Percentiles rank a stretch among this genome's conserved stretches.
Evolutionary conservation across 2,329 filamentous ascomycete genomes (phyloP).

Genomic region (Fusarium luffae): DNA sequence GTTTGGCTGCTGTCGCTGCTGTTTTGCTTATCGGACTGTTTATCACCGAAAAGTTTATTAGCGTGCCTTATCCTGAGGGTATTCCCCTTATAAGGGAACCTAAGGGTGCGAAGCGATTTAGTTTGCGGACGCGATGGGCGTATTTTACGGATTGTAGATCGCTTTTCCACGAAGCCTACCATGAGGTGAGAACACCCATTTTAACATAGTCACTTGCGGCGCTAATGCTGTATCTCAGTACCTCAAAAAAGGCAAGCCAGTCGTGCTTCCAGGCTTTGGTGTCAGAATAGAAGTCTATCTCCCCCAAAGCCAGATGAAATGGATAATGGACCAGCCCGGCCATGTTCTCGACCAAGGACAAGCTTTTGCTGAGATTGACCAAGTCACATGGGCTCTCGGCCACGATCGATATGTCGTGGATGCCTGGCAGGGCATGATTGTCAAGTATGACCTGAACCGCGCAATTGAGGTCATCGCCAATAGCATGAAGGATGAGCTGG

Average conservation of each 20-base stretch:
- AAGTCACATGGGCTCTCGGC: conserved; percentile 53
- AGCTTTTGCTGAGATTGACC: conserved; percentile 54
- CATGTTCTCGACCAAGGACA: conserved; percentile 48
- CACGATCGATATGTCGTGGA: conserved; percentile 50
- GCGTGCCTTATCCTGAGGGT: conserved; percentile 41
- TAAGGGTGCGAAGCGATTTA: conserved; percentile 43
- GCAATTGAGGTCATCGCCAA: conserved; percentile 50
- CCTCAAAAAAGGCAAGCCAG: conserved; percentile 54
- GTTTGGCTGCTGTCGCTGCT: conserved; percentile 2
- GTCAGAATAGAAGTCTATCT: conserved; percentile 56
- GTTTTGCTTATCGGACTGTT: conserved; percentile 11
- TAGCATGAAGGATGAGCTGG: conserved; percentile 51
- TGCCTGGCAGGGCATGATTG: conserved; percentile 50
- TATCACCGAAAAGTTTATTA: conserved; percentile 35
- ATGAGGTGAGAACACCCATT: conserved; percentile 36
- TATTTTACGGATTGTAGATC: conserved; percentile 48
- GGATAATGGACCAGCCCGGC: conserved; percentile 55
- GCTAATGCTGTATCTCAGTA: too few relatives aligned
- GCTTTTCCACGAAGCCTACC: conserved; percentile 48
- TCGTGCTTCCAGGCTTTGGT: conserved; percentile 55
- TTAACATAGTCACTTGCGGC: too few relatives aligned
- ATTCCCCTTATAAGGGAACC: conserved; percentile 46
- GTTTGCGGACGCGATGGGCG: conserved; percentile 43
- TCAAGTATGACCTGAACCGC: conserved; percentile 52
- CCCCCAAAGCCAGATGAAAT: conserved; percentile 54